Evolutionary conservation across 208 protist species (phyloP).

Genomic region (Leishmania braziliensis): DNA sequence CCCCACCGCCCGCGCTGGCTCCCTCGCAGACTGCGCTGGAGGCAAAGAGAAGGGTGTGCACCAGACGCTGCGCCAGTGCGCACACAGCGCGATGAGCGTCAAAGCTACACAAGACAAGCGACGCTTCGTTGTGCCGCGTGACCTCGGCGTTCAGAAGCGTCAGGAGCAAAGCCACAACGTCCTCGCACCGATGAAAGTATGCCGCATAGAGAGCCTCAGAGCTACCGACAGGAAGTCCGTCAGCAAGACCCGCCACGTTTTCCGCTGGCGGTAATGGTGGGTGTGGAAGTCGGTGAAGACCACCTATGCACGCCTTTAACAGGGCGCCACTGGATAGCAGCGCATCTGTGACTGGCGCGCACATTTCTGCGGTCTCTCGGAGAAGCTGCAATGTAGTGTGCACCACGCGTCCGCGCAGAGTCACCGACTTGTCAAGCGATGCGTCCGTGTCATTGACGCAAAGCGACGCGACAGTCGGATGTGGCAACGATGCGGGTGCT

Average conservation of each 20-base stretch:
- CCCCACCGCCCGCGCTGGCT: slow-evolving; percentile 1
- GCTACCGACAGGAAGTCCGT: background rate
- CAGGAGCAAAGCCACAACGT: slow-evolving; percentile 13
- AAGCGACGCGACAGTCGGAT: background rate
- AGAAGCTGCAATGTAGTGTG: slow-evolving; percentile 19
- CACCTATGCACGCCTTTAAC: slow-evolving; percentile 12
- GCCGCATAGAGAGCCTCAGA: slow-evolving; percentile 7
- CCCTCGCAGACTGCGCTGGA: slow-evolving; percentile 11
- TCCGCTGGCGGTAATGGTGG: background rate
- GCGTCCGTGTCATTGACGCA: background rate
- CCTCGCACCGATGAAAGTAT: slow-evolving; percentile 1
- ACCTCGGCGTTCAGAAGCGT: slow-evolving; percentile 18
- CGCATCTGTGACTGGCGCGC: slow-evolving; percentile 17
- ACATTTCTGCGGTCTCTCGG: slow-evolving; percentile 17
- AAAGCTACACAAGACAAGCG: slow-evolving; percentile 46
- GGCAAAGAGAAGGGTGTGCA: slow-evolving; percentile 2
- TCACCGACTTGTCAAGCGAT: background rate
- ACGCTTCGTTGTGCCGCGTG: slow-evolving; percentile 22
- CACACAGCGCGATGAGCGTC: slow-evolving; percentile 32
- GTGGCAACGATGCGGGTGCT: background rate
- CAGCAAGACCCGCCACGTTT: background rate
- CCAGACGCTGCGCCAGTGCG: slow-evolving; percentile 28
- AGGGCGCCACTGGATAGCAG: slow-evolving; percentile 24
- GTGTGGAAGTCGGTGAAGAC: background rate
- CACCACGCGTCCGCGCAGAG: slow-evolving; percentile 9